Evolutionary conservation across 169 alveolate genomes (phyloP).

Genomic region (Eimeria acervulina): DNA sequence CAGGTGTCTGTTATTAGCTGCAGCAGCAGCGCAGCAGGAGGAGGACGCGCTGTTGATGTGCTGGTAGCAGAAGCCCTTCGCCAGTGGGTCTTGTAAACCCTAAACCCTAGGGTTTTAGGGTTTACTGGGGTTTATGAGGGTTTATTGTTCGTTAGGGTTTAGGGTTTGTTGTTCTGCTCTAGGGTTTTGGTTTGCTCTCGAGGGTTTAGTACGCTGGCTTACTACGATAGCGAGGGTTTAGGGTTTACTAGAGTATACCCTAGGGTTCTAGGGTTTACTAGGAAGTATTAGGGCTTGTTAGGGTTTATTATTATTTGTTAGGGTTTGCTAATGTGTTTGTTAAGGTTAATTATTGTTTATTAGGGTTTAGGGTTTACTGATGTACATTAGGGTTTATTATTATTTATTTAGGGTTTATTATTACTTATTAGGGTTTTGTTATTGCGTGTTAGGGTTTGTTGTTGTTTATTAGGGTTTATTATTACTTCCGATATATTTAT

Average conservation of each 20-base stretch:
- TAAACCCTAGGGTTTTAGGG: neutral
- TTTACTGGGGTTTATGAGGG: neutral
- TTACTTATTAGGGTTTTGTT: no score
- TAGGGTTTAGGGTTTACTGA: conserved; percentile 11
- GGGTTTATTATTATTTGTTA: no score
- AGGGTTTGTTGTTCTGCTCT: neutral
- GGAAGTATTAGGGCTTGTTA: no score
- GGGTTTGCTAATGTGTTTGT: no score
- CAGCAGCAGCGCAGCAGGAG: conserved; percentile 36
- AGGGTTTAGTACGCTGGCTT: neutral
- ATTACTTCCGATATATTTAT: no score
- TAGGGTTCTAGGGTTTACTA: no score
- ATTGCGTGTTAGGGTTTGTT: neutral
- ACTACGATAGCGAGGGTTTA: neutral
- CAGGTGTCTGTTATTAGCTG: conserved; percentile 44
- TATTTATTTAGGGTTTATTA: no score
- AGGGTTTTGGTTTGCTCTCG: neutral
- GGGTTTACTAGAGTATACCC: no score
- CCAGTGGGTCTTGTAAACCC: neutral
- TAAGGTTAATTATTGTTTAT: no score
- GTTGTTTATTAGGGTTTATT: neutral
- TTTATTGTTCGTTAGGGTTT: neutral
- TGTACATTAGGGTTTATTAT: no score
- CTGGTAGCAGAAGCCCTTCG: neutral
- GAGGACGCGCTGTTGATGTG: conserved; percentile 22